These are phyloP conservation scores for Arthroderma sp. DNA, from an alignment of 2,329 filamentous ascomycete genomes.

Conservation along the genomic window DNA sequence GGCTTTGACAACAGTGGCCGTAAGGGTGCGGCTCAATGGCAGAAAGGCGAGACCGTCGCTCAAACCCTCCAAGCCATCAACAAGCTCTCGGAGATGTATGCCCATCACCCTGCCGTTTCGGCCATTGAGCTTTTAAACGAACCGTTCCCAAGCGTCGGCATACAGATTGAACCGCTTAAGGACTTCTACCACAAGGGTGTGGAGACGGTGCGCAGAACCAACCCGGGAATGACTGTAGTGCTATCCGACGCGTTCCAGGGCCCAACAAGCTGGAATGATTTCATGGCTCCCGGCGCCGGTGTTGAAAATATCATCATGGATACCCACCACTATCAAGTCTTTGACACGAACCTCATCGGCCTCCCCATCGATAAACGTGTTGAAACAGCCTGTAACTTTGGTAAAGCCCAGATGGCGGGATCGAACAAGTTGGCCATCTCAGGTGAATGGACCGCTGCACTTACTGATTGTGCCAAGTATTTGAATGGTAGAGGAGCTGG, in stretches of 20 bases:
- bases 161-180: slow-evolving; percentile 33
- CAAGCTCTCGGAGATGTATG: slow-evolving; percentile 46
- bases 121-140: slow-evolving; percentile 36
- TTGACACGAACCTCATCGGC: slow-evolving; percentile 39
- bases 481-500: slow-evolving; percentile 46
- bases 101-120: slow-evolving; percentile 42
- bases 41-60: slow-evolving; percentile 21
- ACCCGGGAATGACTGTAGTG: slow-evolving; percentile 36
- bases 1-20: slow-evolving; percentile 55
- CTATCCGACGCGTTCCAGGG: slow-evolving; percentile 37
- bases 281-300: slow-evolving; percentile 36
- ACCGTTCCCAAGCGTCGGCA: slow-evolving; percentile 25
- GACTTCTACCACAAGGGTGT: slow-evolving; percentile 45
- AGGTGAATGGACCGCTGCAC: slow-evolving; percentile 55
- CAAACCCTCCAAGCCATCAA: slow-evolving; percentile 42
- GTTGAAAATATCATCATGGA: slow-evolving; percentile 46
- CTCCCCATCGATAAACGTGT: slow-evolving; percentile 41
- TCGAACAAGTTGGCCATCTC: slow-evolving; percentile 54
- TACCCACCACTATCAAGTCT: slow-evolving; percentile 57
- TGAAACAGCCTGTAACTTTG: slow-evolving; percentile 43
- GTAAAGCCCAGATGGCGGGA: slow-evolving; percentile 33
- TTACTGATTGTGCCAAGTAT: slow-evolving; percentile 46
- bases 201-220: slow-evolving; percentile 31
- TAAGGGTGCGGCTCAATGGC: slow-evolving; percentile 27
- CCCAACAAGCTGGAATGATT: slow-evolving; percentile 47